Evolutionary conservation across 2,329 filamentous ascomycete genomes (phyloP), one percentile per base, ranked within the genome.

Genomic region (Colletotrichum melonis): DNA sequence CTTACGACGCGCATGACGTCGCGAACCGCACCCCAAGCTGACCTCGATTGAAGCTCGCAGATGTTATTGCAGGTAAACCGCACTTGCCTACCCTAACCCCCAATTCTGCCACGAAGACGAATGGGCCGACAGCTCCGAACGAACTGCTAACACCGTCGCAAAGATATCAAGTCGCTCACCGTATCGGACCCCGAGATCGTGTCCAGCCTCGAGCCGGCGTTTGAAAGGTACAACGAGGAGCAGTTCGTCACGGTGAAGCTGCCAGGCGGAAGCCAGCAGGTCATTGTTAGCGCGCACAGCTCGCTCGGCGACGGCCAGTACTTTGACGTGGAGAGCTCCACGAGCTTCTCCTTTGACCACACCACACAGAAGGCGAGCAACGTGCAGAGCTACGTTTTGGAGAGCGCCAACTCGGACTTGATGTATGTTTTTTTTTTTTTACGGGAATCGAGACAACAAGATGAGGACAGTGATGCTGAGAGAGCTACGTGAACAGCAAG

Each of bases 181-280:
- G 86, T 90, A 75, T 91, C 93, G 77, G 91, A 91, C 55, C 90
- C 92, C 49, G 86, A 88, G 68, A 86, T 97, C 74, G 85, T 95
- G 68, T 86, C 91, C 73, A 91, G 93, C 76, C 92, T 98, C 66
- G 90, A 88, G 7, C 94, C 95, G 0, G 95, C 97, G 0, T 97
- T 98, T 82, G 88, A 95, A 84, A 95, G 93, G 84, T 98, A 99
- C 89, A 98, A 98, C 79, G 96, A 99, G 84, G 93, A 95, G 83
- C 97, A 99, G 84, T 93, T 98, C 82, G 86, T 92, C 62, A 95
- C 95, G 19, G 92, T 94, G 75, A 98, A 97, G 88, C 90, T 99
- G 69, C 96, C 96, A 0, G 95, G 95, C 35, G 91, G 93, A 81
- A 96, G 91, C 82, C 92, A 95, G 82, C 79, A 80, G 67, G 95